Evolutionary conservation across 352 stramenopile genomes (phyloP).

Genomic region (Pythium chondricola): DNA sequence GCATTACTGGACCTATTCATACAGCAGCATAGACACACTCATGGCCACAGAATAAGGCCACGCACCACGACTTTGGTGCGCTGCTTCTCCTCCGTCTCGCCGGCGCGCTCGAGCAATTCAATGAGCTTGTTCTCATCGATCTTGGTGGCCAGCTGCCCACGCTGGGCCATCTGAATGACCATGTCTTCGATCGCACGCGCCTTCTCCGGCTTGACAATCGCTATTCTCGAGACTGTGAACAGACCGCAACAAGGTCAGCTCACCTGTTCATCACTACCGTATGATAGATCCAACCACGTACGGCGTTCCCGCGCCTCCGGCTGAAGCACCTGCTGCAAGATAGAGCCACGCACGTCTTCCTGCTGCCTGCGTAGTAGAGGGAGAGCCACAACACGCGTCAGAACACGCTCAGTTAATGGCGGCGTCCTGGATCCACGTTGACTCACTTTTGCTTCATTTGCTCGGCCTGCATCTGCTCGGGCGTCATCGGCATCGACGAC

Average conservation of each 20-base stretch:
- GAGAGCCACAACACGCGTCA: not conserved
- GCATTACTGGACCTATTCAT: too few relatives aligned
- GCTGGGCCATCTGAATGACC: constrained; percentile 83
- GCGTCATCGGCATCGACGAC: constrained; percentile 40
- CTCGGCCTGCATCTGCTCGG: constrained; percentile 83
- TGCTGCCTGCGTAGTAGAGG: constrained; percentile 36
- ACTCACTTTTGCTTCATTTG: constrained; percentile 80
- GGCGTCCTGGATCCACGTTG: not conserved
- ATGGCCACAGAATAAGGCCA: too few relatives aligned
- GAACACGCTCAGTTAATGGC: not conserved
- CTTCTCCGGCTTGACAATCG: constrained; percentile 87
- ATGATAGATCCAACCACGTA: constrained; percentile 25
- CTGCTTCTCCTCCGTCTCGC: constrained; percentile 76
- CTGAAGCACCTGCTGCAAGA: constrained; percentile 74
- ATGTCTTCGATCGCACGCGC: constrained; percentile 79
- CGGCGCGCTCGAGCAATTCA: constrained; percentile 71
- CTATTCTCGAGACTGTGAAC: constrained; percentile 71
- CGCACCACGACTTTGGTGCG: constrained; percentile 85
- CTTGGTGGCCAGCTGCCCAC: constrained; percentile 69
- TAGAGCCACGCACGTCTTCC: constrained; percentile 72
- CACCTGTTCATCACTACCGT: not conserved
- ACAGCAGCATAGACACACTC: too few relatives aligned
- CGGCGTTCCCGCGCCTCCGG: constrained; percentile 71
- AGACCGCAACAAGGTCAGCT: not conserved
- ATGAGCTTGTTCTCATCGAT: constrained; percentile 86